Conservation (phyloP, 1,284 basidiomycete genomes). For the Malassezia arunalokei region DNA sequence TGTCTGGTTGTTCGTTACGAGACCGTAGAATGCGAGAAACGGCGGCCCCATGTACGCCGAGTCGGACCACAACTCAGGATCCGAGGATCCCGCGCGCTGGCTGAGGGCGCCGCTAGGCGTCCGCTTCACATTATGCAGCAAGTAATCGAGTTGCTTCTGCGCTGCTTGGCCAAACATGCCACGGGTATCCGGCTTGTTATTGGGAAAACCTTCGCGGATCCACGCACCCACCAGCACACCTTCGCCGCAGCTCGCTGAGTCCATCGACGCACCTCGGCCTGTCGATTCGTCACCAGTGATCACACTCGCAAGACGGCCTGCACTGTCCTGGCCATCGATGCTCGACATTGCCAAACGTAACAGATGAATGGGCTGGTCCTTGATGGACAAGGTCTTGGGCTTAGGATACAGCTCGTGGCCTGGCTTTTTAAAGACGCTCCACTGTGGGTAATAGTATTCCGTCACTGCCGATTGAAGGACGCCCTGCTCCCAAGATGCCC, state of each 20-base stretch:
- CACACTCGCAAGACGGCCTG: constrained; percentile 31
- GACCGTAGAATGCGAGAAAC: constrained; percentile 79
- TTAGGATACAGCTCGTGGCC: background rate
- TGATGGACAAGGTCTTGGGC: background rate
- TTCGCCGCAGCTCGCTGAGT: constrained; percentile 32
- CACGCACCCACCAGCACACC: constrained; percentile 36
- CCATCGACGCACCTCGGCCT: constrained; percentile 27
- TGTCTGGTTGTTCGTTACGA: constrained; percentile 57
- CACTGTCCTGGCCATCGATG: constrained; percentile 22
- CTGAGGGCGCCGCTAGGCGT: constrained; percentile 46
- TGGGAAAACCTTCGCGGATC: constrained; percentile 27
- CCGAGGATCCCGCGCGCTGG: constrained; percentile 22
- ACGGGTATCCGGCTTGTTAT: constrained; percentile 12
- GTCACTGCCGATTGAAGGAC: constrained; percentile 32
- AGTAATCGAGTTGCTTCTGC: constrained; percentile 58
- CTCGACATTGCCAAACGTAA: constrained; percentile 30
- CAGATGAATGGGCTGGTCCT: constrained; percentile 17
- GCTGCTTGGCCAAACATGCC: constrained; percentile 57
- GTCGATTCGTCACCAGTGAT: constrained; percentile 36
- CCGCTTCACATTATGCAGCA: constrained; percentile 56
- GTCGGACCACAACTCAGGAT: constrained; percentile 38
- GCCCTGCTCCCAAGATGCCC: constrained; percentile 44
- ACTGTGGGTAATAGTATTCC: constrained; percentile 29
- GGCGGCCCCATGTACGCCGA: constrained; percentile 76
- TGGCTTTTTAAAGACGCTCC: constrained; percentile 24